phyloP scores from a whole-genome alignment of 345 rosid genomes.

The Lumnitzera racemosa region DNA sequence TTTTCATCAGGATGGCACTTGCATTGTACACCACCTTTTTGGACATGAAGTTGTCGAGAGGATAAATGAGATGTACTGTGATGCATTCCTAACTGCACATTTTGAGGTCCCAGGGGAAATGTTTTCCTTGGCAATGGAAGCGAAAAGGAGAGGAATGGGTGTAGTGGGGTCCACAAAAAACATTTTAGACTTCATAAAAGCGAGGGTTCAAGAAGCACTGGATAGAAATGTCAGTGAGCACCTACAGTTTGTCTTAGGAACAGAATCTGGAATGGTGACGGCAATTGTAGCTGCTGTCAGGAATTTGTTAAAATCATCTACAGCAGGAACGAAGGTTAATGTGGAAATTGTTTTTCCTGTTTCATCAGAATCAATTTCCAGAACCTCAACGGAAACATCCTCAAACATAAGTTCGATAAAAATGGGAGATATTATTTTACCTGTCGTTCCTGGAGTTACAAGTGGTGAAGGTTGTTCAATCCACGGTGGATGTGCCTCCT shows the following conservation, averaged over 20 bases:
- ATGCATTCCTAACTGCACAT: constrained; percentile 92
- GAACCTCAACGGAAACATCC: constrained; percentile 43
- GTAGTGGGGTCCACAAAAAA: constrained; percentile 90
- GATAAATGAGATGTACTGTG: constrained; percentile 79
- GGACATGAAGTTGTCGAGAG: constrained; percentile 83
- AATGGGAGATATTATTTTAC: constrained; percentile 41
- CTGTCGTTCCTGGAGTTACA: constrained; percentile 87
- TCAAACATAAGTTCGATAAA: constrained; percentile 26
- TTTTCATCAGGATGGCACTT: constrained; percentile 68
- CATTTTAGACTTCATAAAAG: constrained; percentile 80
- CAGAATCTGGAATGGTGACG: constrained; percentile 97
- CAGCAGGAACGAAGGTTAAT: constrained; percentile 41
- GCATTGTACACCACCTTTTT: constrained; percentile 91
- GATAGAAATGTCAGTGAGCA: constrained; percentile 73
- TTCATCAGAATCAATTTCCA: constrained; percentile 77
- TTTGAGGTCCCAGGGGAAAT: constrained; percentile 98
- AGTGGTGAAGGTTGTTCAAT: constrained; percentile 93
- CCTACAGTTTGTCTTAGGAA: constrained; percentile 86
- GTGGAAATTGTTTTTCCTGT: constrained; percentile 94
- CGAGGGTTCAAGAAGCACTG: constrained; percentile 73
- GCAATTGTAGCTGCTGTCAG: constrained; percentile 76
- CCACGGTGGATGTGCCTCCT: constrained; percentile 96
- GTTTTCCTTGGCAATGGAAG: constrained; percentile 96
- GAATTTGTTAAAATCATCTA: constrained; percentile 37
- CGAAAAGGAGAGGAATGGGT: constrained; percentile 92